Conservation (phyloP, 2,329 filamentous ascomycete genomes). For the Aspergillus novofumigatus region DNA sequence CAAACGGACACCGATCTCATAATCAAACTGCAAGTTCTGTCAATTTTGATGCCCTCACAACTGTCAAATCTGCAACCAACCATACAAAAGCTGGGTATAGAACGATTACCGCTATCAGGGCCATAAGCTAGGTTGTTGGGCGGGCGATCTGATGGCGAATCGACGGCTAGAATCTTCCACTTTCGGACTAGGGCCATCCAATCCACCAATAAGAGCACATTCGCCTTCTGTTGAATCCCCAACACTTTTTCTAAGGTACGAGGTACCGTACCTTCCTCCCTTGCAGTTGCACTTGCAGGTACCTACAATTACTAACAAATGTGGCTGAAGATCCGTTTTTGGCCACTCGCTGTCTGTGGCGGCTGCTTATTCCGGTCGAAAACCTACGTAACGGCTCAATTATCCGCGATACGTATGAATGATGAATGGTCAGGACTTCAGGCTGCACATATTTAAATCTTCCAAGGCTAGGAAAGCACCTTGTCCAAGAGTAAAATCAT, state of each 20-base stretch:
- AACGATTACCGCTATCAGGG: not conserved
- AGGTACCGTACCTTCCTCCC: not conserved
- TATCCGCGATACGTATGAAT: not conserved
- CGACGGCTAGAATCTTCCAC: slow-evolving; percentile 4
- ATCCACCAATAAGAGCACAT: slow-evolving; percentile 7
- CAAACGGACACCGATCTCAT: not conserved
- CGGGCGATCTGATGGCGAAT: slow-evolving; percentile 11
- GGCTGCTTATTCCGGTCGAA: not conserved
- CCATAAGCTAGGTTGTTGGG: slow-evolving; percentile 13
- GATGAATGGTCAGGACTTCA: not conserved
- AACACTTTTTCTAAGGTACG: slow-evolving; percentile 23
- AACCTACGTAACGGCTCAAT: not conserved
- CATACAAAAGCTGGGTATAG: slow-evolving; percentile 2
- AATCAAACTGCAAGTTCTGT: not conserved
- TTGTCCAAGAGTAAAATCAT: not conserved
- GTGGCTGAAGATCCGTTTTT: not conserved
- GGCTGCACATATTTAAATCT: not conserved
- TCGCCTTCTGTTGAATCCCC: slow-evolving; percentile 28
- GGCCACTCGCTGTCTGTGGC: not conserved
- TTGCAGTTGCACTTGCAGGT: slow-evolving; percentile 12
- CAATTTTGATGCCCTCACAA: not conserved
- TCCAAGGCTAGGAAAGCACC: not conserved
- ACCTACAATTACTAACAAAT: slow-evolving; percentile 2
- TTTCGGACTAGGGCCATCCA: slow-evolving; percentile 4
- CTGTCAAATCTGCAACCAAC: slow-evolving; percentile 2